Base-by-base conservation (phyloP, 2,329 filamentous ascomycete species). In the Colletotrichum sublineola region DNA sequence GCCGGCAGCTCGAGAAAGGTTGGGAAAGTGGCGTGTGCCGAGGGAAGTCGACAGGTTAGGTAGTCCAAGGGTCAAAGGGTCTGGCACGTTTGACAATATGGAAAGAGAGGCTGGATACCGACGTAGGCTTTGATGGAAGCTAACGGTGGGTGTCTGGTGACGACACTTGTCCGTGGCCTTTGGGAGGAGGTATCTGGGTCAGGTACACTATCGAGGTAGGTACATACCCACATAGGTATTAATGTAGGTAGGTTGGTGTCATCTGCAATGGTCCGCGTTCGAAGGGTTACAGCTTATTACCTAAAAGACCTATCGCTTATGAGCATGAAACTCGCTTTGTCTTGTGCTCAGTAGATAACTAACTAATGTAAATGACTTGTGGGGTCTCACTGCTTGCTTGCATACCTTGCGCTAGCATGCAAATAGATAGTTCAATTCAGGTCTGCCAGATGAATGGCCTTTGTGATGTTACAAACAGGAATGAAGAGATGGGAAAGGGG, bases 111-210 rank as follows among this genome's bases (percentile, higher is more conserved):
- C 50, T 56, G 46, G 50, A 55, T 48, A 33, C 40, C 48, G 56
- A 33, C 31, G 31, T 63, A 33, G n/a, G 31, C 29, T 24, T 66
- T 36, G 48, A 55, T 46, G 33, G 40, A 36, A 63, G 31, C 14
- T 42, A 52, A 56, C 40, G 50, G 15, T 52, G 66, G 55, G 31
- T 46, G 50, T 55, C 50, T 42, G 24, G 68, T 71, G 68, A 71
- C 68, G 68, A 68, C 63, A 71, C 68, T 71, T 68, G 40, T 62
- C 63, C 33, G 42, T 18, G 50, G 20, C 9, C n/a, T 18, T 36
- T 55, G 46, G 55, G 52, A 29, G 55, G 38, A 46, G 57, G 40
- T 42, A n/a, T 11, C 46, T 24, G 46, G 46, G 46, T 24, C 12
- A 24, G 20, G 3, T 12, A 24, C 8, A n/a, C 44, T n/a, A 36